Percentiles rank a stretch among this genome's conserved stretches.
phyloP scores from a whole-genome alignment of 305 asterid species.

The Salvia sclarea region DNA sequence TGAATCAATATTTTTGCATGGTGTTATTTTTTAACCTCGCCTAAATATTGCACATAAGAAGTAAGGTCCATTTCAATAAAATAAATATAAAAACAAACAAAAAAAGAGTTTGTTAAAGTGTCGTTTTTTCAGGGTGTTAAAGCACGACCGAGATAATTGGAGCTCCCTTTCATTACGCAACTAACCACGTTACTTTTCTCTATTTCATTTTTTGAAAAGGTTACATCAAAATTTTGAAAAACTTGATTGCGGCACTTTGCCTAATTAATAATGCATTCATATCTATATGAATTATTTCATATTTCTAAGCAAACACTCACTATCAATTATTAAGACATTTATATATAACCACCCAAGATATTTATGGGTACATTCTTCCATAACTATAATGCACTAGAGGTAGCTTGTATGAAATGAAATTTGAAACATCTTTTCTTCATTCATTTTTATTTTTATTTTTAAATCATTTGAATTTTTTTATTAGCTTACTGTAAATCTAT shows the following conservation, averaged over 20 bases:
- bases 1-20: neutral
- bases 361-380: neutral
- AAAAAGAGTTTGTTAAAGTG: slow-evolving; percentile 11
- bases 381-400: too few relatives aligned
- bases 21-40: neutral
- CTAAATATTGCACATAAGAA: neutral
- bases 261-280: neutral
- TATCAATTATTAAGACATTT: neutral
- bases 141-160: neutral
- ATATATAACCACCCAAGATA: neutral
- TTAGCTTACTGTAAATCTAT: too few relatives aligned
- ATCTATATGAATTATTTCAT: neutral
- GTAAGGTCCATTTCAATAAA: neutral
- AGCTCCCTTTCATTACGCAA: neutral
- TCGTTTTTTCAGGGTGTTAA: neutral
- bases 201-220: neutral
- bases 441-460: too few relatives aligned
- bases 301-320: neutral
- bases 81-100: neutral
- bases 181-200: neutral
- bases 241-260: neutral
- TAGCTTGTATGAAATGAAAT: neutral
- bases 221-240: neutral
- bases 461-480: too few relatives aligned
- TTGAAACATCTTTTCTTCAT: neutral